Conservation (phyloP, 139 green algal species). For the Dunaliella sp. region DNA sequence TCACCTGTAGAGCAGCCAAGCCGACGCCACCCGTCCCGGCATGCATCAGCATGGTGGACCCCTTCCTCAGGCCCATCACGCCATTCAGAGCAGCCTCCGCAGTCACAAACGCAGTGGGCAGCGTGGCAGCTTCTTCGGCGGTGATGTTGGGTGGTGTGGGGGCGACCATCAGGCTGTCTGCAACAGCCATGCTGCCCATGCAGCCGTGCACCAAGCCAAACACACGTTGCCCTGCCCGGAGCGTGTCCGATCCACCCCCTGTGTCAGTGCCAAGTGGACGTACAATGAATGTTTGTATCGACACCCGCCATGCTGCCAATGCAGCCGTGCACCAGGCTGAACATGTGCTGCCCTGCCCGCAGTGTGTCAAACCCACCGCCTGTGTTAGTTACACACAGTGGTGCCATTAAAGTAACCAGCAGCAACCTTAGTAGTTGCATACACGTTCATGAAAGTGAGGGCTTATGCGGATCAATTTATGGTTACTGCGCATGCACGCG, state of each 20-base stretch:
- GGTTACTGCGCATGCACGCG: too few species aligned
- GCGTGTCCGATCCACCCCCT: neutral
- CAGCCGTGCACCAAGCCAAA: slow-evolving; percentile 78
- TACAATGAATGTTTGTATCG: too few species aligned
- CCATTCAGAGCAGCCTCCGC: slow-evolving; percentile 54
- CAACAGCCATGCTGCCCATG: slow-evolving; percentile 57
- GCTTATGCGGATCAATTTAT: too few species aligned
- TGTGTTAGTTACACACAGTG: too few species aligned
- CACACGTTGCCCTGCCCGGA: slow-evolving; percentile 55
- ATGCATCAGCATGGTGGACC: slow-evolving; percentile 67
- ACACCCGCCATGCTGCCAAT: slow-evolving; percentile 66
- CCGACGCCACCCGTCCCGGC: slow-evolving; percentile 77
- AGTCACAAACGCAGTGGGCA: slow-evolving; percentile 73
- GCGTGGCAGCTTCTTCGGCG: slow-evolving; percentile 52
- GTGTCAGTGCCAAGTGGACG: too few species aligned
- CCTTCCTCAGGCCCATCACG: slow-evolving; percentile 20
- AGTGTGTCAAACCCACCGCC: neutral
- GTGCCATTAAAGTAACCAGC: too few species aligned
- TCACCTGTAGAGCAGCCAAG: slow-evolving; percentile 62
- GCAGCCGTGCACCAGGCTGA: slow-evolving; percentile 74
- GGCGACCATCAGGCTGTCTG: slow-evolving; percentile 42
- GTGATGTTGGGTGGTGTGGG: slow-evolving; percentile 53
- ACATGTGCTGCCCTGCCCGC: slow-evolving; percentile 62
- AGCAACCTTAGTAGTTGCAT: too few species aligned
- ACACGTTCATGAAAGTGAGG: too few species aligned